phyloP scores from a whole-genome alignment of 2,329 filamentous ascomycete species.

The Cadophora sp. region DNA sequence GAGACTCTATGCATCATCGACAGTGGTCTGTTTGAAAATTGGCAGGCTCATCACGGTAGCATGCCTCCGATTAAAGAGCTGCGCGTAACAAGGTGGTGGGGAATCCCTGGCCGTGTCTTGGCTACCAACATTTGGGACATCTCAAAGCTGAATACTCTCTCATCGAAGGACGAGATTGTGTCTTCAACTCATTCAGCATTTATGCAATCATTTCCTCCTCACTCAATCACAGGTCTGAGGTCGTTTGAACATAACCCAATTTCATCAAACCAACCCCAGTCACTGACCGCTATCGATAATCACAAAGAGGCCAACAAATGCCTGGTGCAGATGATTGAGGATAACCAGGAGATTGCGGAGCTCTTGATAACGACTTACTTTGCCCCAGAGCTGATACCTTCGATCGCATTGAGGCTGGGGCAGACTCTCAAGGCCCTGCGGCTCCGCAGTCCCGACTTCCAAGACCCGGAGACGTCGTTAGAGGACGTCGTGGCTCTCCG shows the following conservation, averaged over 20 bases:
- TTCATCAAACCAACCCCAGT: not conserved
- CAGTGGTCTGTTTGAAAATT: not conserved
- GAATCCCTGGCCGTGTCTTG: not conserved
- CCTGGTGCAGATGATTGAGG: not conserved
- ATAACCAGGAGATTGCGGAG: not conserved
- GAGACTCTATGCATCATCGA: not conserved
- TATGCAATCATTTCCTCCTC: not conserved
- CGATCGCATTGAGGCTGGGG: not conserved
- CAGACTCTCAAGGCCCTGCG: not conserved
- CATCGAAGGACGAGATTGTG: not conserved
- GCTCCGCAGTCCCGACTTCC: not conserved
- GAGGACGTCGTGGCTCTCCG: not conserved
- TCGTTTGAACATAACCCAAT: not conserved
- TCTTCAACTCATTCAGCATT: not conserved
- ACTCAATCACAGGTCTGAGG: not conserved
- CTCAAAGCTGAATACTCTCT: not conserved
- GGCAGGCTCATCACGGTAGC: not conserved
- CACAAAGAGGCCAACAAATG: not conserved
- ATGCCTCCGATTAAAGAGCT: not conserved
- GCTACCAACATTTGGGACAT: not conserved
- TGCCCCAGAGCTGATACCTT: not conserved
- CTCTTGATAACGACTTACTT: not conserved
- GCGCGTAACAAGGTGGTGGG: not conserved
- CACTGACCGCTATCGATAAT: not conserved
- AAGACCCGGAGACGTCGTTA: not conserved